Evolutionary conservation across 495 filamentous ascomycete species (phyloP).

Genomic region (Penicillium roqueforti): DNA sequence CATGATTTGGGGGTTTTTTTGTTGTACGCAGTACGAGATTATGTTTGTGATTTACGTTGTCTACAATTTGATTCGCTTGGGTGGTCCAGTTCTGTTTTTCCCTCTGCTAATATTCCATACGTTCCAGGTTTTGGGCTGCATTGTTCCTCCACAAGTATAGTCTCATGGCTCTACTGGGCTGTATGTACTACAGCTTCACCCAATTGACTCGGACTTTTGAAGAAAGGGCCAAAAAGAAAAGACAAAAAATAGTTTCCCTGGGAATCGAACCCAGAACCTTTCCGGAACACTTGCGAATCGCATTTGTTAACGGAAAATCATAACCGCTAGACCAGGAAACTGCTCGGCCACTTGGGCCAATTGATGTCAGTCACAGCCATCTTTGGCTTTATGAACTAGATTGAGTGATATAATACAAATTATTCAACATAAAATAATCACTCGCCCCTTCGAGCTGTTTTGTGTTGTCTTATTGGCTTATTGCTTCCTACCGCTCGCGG

Average conservation of each 20-base stretch:
- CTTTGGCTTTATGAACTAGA: background rate
- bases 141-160: background rate
- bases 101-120: background rate
- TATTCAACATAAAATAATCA: too few species aligned
- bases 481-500: too few species aligned
- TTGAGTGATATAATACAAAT: too few species aligned
- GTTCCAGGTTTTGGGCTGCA: background rate
- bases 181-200: too few species aligned
- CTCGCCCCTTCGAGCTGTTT: too few species aligned
- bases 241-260: slow-evolving; percentile 18
- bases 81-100: background rate
- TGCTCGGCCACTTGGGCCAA: background rate
- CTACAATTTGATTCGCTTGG: slow-evolving; percentile 1
- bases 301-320: slow-evolving; percentile 15
- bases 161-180: too few species aligned
- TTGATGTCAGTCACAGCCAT: background rate
- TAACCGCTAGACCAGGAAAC: slow-evolving; percentile 15
- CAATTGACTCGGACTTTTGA: background rate
- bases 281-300: slow-evolving; percentile 7
- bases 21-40: slow-evolving; percentile 4
- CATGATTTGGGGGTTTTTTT: background rate
- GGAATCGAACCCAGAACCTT: slow-evolving; percentile 26
- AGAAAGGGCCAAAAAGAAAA: background rate
- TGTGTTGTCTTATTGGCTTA: too few species aligned
- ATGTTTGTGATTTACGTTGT: slow-evolving; percentile 2